Evolutionary conservation across 805 yeast species (phyloP).

Genomic region (Maudiozyma barnettii): DNA sequence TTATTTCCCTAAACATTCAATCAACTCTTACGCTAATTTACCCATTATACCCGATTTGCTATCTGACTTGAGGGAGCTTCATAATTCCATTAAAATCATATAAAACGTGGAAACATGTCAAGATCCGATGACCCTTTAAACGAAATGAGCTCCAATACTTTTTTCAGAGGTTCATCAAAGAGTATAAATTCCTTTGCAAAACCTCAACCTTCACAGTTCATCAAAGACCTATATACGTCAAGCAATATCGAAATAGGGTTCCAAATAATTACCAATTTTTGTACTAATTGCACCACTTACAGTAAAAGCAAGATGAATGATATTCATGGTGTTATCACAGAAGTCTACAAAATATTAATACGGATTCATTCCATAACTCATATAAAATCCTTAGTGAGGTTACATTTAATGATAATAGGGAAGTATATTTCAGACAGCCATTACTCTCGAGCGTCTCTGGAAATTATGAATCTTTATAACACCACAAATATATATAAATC

Average conservation of each 20-base stretch:
- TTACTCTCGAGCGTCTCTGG: slow-evolving; percentile 8
- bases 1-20: too few relatives aligned
- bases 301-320: background rate
- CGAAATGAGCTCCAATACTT: slow-evolving; percentile 20
- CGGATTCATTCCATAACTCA: slow-evolving; percentile 3
- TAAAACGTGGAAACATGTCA: slow-evolving; percentile 8
- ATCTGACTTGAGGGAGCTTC: too few relatives aligned
- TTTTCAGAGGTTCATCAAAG: background rate
- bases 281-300: background rate
- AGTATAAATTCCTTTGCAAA: background rate
- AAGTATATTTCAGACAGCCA: slow-evolving; percentile 10
- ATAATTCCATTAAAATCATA: background rate
- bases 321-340: background rate
- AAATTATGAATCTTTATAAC: slow-evolving; percentile 18
- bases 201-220: background rate
- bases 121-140: slow-evolving; percentile 18
- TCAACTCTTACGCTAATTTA: too few relatives aligned
- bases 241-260: background rate
- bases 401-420: slow-evolving; percentile 20
- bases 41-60: too few relatives aligned
- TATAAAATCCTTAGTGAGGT: slow-evolving; percentile 12
- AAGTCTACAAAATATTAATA: background rate
- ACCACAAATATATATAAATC: slow-evolving; percentile 12
- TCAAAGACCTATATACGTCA: background rate
- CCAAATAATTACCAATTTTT: background rate